Evolutionary conservation across 257 asterid genomes (phyloP).

Genomic region (Ajuga chamaepitys): DNA sequence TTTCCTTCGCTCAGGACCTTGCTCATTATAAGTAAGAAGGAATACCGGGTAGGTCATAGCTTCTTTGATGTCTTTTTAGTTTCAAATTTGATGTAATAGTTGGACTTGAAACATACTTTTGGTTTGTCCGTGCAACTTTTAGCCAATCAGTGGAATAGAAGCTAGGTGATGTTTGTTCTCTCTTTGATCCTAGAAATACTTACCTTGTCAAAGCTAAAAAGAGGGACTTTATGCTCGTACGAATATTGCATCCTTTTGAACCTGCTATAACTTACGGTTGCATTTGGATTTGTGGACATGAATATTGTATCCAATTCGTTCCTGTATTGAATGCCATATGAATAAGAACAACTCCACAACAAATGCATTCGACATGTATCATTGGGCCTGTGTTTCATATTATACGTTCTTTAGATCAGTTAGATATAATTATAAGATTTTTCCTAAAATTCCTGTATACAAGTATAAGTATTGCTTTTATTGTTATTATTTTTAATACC

Average conservation of each 20-base stretch:
- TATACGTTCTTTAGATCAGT: no score
- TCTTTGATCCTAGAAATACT: conserved; percentile 8
- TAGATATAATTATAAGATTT: no score
- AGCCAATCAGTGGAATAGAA: conserved; percentile 93
- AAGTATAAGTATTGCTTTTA: no score
- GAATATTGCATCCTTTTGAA: no score
- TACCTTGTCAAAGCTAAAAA: neutral
- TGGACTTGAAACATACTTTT: conserved; percentile 17
- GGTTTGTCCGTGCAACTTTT: conserved; percentile 51
- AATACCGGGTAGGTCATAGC: conserved; percentile 64
- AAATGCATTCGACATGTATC: no score
- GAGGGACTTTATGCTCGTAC: neutral
- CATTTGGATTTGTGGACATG: neutral
- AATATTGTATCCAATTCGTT: neutral
- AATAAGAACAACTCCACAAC: no score
- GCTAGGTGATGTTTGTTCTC: conserved; percentile 88
- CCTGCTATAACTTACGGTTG: neutral
- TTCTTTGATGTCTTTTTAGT: neutral
- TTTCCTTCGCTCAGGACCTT: conserved; percentile 51
- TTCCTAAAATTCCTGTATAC: no score
- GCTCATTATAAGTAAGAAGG: conserved; percentile 93
- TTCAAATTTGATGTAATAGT: conserved; percentile 8
- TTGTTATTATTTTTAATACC: no score
- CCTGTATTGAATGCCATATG: neutral
- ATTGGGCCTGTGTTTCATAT: no score